phyloP scores from a whole-genome alignment of 768 basidiomycete genomes.

The Hypsizygus marmoreus region DNA sequence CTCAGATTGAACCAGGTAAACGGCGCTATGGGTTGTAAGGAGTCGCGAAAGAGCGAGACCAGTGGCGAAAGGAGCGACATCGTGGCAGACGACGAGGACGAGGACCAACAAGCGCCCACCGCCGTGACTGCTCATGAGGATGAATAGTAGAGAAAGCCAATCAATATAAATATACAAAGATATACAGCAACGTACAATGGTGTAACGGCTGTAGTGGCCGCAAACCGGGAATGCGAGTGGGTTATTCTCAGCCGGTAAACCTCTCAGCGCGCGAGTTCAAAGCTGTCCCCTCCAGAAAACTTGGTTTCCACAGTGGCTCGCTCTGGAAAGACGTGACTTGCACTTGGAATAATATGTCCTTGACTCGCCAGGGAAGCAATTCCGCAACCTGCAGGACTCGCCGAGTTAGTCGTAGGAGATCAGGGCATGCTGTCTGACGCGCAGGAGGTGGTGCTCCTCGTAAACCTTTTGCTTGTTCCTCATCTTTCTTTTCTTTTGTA shows the following conservation, averaged over 20 bases:
- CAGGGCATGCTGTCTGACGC: constrained; percentile 85
- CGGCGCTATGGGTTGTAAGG: constrained; percentile 60
- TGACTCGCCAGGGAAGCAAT: constrained; percentile 91
- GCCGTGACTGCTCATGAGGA: background rate
- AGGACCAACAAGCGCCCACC: too few relatives aligned
- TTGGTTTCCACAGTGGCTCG: constrained; percentile 78
- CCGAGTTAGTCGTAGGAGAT: constrained; percentile 94
- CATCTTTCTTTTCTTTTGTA: background rate
- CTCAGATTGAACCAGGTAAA: constrained; percentile 66
- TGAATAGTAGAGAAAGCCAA: background rate
- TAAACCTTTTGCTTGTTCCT: constrained; percentile 65
- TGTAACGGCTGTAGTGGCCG: constrained; percentile 81
- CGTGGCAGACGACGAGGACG: constrained; percentile 9
- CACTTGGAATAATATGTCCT: constrained; percentile 83
- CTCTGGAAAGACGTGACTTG: constrained; percentile 60
- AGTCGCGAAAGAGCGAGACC: constrained; percentile 51
- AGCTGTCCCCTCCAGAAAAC: constrained; percentile 94
- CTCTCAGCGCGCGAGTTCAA: constrained; percentile 89
- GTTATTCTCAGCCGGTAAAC: constrained; percentile 58
- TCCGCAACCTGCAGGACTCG: constrained; percentile 84
- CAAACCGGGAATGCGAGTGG: constrained; percentile 79
- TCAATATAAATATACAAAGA: too few relatives aligned
- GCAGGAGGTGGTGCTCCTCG: constrained; percentile 72
- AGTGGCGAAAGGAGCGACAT: constrained; percentile 44
- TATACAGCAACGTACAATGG: constrained; percentile 49